These are phyloP conservation scores for Eutypa lata DNA, from an alignment of 2,329 filamentous ascomycete species.

Conservation along the genomic window DNA sequence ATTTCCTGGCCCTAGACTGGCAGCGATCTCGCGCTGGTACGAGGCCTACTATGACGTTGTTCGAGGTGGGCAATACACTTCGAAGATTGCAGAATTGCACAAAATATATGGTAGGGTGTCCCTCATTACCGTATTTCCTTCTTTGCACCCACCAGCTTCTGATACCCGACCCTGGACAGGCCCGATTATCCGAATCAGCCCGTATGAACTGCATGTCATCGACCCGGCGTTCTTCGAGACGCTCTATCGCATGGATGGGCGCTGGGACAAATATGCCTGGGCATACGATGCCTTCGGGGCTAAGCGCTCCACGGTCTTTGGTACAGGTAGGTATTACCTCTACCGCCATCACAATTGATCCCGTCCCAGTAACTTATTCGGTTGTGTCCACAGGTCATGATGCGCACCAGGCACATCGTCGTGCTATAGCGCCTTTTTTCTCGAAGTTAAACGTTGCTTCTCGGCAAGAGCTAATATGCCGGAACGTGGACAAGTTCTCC, in stretches of 20 bases:
- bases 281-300: slow-evolving; percentile 4
- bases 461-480: slow-evolving; percentile 2
- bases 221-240: slow-evolving; percentile 7
- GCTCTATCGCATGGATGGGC: slow-evolving; percentile 7
- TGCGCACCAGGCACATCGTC: slow-evolving; percentile 10
- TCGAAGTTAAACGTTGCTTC: slow-evolving; percentile 8
- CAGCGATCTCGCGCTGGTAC: slow-evolving; percentile 14
- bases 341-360: too few species aligned
- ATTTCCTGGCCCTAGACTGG: slow-evolving; percentile 20
- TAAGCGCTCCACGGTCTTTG: background rate
- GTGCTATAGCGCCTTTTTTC: slow-evolving; percentile 14
- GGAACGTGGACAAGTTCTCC: slow-evolving; percentile 2
- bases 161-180: background rate
- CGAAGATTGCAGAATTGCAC: slow-evolving; percentile 20
- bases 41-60: slow-evolving; percentile 23
- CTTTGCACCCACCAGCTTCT: background rate
- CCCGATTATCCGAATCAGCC: slow-evolving; percentile 10
- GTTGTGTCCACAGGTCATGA: slow-evolving; percentile 2
- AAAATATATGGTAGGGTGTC: slow-evolving; percentile 17
- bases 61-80: slow-evolving; percentile 17
- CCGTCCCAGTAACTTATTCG: too few species aligned
- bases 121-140: background rate
- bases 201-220: slow-evolving; percentile 9
- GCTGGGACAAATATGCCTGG: slow-evolving; percentile 11
- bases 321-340: too few species aligned